Base-by-base conservation (phyloP, 1,284 basidiomycete species). In the Rhodotorula sp. region DNA sequence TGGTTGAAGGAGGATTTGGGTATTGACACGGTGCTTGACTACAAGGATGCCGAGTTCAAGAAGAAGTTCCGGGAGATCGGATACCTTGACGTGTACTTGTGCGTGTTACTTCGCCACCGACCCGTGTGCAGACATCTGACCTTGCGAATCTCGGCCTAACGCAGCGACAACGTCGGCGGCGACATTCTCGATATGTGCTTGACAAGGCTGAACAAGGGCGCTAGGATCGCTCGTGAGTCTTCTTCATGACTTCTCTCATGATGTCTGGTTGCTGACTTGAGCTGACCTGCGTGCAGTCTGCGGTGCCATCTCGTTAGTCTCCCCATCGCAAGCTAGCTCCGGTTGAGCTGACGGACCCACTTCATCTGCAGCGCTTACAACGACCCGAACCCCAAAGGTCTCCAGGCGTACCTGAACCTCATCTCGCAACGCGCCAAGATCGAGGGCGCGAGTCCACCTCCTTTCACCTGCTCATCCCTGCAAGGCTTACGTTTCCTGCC, bases 1-100 rank as follows among this genome's bases (percentile, higher is more conserved):
- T 92, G 91, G 87, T 86, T 96, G 48, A 85, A 88, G 79, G 83
- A 86, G 57, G 89, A 92, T 64, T 81, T 95, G 34, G 91, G 91
- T 24, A 88, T 90, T 58, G 89, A 92, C 75, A 86, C 85, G 64
- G 90, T 88, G 0, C 82, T 96, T 78, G 90, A 96, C 80, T 96
- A 97, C 83, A 96, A 95, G 81, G 84, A 54, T 24, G 24, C 36
- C 5, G 86, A 84, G 19, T 94, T 92, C 82, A 82, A 81, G 67
- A 79, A 86, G 48, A 86, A 91, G 62, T 61, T 61, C 60, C 51
- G 60, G 29, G 29, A 46, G 10, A 59, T 78, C 74, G 88, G 0
- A 82, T 85, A 75, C 53, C 20, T 75, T 10, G 15, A 84, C 88
- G 70, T 83, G 84, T 74, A 81, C 84, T 61, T 84, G 60, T 62